Base-by-base conservation (phyloP, 108 stramenopile genomes). In the Conticribra weissflogii region DNA sequence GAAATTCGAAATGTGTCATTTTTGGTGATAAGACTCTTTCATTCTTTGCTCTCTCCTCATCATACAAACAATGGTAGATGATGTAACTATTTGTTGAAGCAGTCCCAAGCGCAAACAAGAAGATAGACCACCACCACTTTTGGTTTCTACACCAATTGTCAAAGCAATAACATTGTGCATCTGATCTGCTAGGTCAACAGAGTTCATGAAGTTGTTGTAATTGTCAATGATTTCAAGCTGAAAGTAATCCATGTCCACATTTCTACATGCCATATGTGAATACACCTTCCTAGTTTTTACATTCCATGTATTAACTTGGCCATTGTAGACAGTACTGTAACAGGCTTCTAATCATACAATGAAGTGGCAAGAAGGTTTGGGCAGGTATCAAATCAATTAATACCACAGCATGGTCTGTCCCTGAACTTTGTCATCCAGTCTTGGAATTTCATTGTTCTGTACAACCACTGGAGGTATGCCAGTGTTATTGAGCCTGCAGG, bases 61-160 rank as follows among this genome's bases (percentile, higher is more conserved):
- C 59, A 12, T 71, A 71, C 15, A 71, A 44, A 0, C 8, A 14
- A 4, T 30, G 1, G 29, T 75, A 75, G 46, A 68, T 49, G 25
- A 49, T 50, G 24, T 36, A 68, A 19, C 66, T 67, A 75, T 75
- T 75, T 12, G 51, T 51, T 17, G 21, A n/a, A 1, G 44, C 54
- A 1, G 61, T 58, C 15, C 59, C 67, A 56, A 78, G 32, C 29
- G 46, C 76, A 65, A 71, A 79, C 18, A 66, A 30, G 24, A 56
- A 68, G 15, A 67, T 59, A 19, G 66, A 19, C 78, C 72, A 79
- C 78, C 78, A 79, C 72, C 78, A 79, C 45, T 79, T 79, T 1
- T 49, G 19, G 15, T 73, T 58, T 2, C 58, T 5, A 18, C 66
- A 52, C 71, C 71, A 69, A 15, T 59, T 36, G 30, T 79, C 71